Base-by-base conservation (phyloP, 192 early-diverging fungal genomes). In the Backusella westeae region DNA sequence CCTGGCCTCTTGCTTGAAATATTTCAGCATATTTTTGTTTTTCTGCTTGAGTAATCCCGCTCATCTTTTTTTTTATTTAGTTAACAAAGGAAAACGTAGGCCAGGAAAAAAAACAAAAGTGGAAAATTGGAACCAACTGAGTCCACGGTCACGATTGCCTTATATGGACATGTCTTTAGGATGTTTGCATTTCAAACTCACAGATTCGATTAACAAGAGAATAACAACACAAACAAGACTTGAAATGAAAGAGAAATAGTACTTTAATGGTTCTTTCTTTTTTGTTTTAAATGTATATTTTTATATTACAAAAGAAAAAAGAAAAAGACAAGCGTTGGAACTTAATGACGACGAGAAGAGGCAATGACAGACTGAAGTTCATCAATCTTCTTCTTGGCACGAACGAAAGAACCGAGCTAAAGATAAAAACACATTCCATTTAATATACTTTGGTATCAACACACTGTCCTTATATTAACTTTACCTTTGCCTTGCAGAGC, bases 341-440 rank as follows among this genome's bases (percentile, higher is more conserved):
- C 49, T 78, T 78, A 78, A 74, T 67, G 66, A 87, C 97, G 96
- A 84, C 98, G 96, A 79, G 95, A 91, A 79, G 96, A 95, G 77
- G 95, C 94, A 72, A 99, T 95, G 79, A 98, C 92, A 86, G 87
- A 88, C 73, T 89, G 87, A 82, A 99, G 92, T 90, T 99, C 97
- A 79, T 99, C 98, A 82, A 99, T 94, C 95, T 99, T 99, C 80
- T 89, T 92, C 95, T 99, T 99, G 85, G 96, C 94, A 83, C 97
- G 97, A 83, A 91, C 83, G 82, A 97, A 92, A 76, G 97, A 97
- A 81, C 98, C 98, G 80, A 99, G 91, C 93, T 95, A 32, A 32
- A 32, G 32, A 32, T 3, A 32, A 32, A 32, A 32, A 29, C 0
- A 29, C 32, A 3, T 32, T 32, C 32, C 32, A 32, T 32, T 32